phyloP scores from a whole-genome alignment of 2,329 filamentous ascomycete species.

The Myrmaecium sp. region DNA sequence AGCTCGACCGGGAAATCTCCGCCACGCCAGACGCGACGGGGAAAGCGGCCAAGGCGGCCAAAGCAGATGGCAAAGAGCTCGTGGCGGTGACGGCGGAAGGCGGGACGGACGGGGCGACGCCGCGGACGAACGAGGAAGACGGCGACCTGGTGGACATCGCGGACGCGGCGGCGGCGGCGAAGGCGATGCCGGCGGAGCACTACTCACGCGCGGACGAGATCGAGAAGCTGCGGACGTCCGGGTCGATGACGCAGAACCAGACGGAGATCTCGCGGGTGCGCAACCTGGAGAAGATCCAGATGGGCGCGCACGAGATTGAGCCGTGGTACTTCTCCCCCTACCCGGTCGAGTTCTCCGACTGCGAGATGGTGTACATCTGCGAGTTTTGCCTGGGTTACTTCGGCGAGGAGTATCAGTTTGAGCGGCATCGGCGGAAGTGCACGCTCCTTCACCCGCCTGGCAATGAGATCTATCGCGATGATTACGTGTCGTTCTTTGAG shows the following conservation, averaged over 20 bases:
- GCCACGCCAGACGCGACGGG: conserved; percentile 33
- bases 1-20: conserved; percentile 37
- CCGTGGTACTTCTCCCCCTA: conserved; percentile 99
- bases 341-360: conserved; percentile 71
- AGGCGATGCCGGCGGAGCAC: conserved; percentile 32
- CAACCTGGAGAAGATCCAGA: conserved; percentile 86
- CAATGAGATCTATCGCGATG: conserved; percentile 95
- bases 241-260: conserved; percentile 98
- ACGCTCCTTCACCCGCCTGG: conserved; percentile 82
- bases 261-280: conserved; percentile 91
- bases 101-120: conserved; percentile 28
- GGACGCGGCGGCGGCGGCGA: conserved; percentile 33
- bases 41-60: conserved; percentile 33
- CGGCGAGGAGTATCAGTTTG: conserved; percentile 64
- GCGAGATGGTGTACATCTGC: conserved; percentile 87
- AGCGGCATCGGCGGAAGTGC: conserved; percentile 77
- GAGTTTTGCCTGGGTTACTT: conserved; percentile 94
- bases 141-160: conserved; percentile 35
- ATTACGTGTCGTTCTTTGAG: conserved; percentile 88
- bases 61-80: conserved; percentile 42
- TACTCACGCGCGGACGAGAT: conserved; percentile 84
- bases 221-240: conserved; percentile 82
- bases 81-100: conserved; percentile 28
- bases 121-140: conserved; percentile 33
- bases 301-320: conserved; percentile 80